Evolutionary conservation across 2,329 filamentous ascomycete genomes (phyloP).

Genomic region (Ophiostoma pallidulum): DNA sequence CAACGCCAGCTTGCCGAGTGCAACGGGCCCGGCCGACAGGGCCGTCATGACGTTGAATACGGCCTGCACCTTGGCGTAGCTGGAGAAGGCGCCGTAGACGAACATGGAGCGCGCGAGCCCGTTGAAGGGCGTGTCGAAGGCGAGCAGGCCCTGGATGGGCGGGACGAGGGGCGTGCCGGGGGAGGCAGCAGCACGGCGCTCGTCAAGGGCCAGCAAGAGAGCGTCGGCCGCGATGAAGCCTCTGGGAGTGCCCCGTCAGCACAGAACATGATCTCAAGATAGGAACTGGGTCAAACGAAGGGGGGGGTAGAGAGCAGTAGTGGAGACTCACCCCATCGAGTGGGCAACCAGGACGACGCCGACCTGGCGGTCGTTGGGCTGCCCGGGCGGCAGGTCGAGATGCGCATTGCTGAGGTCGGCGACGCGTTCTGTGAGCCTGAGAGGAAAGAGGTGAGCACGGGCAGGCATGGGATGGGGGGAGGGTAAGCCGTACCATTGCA

Average conservation of each 20-base stretch:
- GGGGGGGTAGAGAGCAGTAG: too few relatives aligned
- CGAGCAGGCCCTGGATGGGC: constrained; percentile 67
- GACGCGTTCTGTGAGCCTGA: constrained; percentile 68
- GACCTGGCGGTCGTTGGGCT: constrained; percentile 71
- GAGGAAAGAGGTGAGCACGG: not conserved
- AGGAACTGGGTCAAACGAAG: too few relatives aligned
- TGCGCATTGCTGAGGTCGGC: constrained; percentile 66
- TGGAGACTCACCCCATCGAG: too few relatives aligned
- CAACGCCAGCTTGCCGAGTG: constrained; percentile 20
- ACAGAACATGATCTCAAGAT: too few relatives aligned
- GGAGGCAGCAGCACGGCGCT: constrained; percentile 31
- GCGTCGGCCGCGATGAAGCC: constrained; percentile 80
- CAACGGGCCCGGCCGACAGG: constrained; percentile 39
- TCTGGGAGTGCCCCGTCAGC: too few relatives aligned
- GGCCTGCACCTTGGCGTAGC: constrained; percentile 47
- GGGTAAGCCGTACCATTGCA: constrained; percentile 32
- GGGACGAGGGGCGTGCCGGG: constrained; percentile 51
- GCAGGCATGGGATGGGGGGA: not conserved
- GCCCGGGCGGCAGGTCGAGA: constrained; percentile 61
- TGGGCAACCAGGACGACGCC: constrained; percentile 73
- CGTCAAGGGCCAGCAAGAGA: constrained; percentile 61
- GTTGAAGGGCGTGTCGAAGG: constrained; percentile 80
- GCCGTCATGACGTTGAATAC: constrained; percentile 51
- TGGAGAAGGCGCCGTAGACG: constrained; percentile 50
- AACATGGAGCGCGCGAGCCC: constrained; percentile 52